These are phyloP conservation scores for Mucor mucedo DNA, from an alignment of 371 early-diverging fungal genomes.

Conservation along the genomic window DNA sequence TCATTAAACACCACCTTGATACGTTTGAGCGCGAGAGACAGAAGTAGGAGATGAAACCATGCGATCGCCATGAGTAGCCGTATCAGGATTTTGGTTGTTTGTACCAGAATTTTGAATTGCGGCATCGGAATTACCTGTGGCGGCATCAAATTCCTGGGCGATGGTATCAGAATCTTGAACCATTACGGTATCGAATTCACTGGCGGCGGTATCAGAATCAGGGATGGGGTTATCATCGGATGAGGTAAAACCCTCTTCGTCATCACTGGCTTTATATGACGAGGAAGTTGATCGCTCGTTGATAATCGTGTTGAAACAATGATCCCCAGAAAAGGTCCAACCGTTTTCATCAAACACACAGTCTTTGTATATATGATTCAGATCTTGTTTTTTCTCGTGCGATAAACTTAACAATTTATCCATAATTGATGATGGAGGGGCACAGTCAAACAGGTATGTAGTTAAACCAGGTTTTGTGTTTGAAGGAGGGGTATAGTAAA, in stretches of 20 bases:
- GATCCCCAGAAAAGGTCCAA: constrained; percentile 21
- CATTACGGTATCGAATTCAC: too few species aligned
- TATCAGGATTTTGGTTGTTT: too few species aligned
- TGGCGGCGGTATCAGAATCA: too few species aligned
- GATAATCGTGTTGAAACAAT: constrained; percentile 20
- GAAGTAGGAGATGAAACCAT: too few species aligned
- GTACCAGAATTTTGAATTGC: too few species aligned
- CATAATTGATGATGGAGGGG: constrained; percentile 18
- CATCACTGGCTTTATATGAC: constrained; percentile 21
- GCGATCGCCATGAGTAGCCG: too few species aligned
- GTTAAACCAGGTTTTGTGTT: constrained; percentile 18
- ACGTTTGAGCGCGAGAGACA: too few species aligned
- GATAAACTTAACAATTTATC: constrained; percentile 15
- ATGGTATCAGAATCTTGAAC: too few species aligned
- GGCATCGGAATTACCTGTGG: too few species aligned
- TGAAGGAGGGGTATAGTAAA: constrained; percentile 20
- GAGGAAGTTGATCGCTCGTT: constrained; percentile 18
- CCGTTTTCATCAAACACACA: constrained; percentile 21
- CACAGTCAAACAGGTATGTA: constrained; percentile 25
- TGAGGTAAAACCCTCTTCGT: constrained; percentile 18
- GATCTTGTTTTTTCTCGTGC: constrained; percentile 16
- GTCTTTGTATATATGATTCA: constrained; percentile 24
- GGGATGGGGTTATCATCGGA: too few species aligned
- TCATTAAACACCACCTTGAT: too few species aligned
- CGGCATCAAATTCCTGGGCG: too few species aligned